A percentile compares a stretch with the other conserved stretches of the same genome.
Evolutionary conservation across 768 basidiomycete species (phyloP).

Genomic region (Sistotremastrum suecicum): DNA sequence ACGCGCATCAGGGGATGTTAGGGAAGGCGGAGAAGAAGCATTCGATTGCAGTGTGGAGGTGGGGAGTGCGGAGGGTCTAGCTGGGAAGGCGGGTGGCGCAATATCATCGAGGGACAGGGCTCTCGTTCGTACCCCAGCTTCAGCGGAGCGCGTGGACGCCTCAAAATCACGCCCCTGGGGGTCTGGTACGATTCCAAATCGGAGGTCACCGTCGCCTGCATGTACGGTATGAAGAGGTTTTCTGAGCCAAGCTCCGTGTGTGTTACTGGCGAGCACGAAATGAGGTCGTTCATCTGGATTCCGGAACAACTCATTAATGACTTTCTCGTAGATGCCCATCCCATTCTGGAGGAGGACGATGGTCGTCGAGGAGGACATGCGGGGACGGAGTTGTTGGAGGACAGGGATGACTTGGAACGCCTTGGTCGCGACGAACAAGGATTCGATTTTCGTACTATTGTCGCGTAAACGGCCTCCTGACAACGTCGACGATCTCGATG

Average conservation of each 20-base stretch:
- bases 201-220: conserved; percentile 50
- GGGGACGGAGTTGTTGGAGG: conserved; percentile 41
- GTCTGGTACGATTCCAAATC: conserved; percentile 74
- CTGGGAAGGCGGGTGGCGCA: not conserved
- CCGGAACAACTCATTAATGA: conserved; percentile 53
- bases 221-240: conserved; percentile 45
- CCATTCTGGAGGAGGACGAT: conserved; percentile 93
- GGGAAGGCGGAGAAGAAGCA: not conserved
- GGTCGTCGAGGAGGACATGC: conserved; percentile 55
- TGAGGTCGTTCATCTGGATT: conserved; percentile 64
- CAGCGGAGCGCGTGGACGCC: conserved; percentile 26
- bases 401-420: conserved; percentile 49
- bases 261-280: conserved; percentile 73
- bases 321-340: conserved; percentile 79
- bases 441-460: conserved; percentile 37
- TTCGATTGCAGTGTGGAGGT: conserved; percentile 4
- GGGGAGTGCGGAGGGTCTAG: too few species aligned
- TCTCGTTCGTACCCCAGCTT: conserved; percentile 22
- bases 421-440: conserved; percentile 75
- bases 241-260: conserved; percentile 61
- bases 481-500: too few species aligned
- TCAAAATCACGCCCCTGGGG: conserved; percentile 49
- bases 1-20: conserved; percentile 14
- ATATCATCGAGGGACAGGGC: conserved; percentile 41
- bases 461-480: conserved; percentile 1